phyloP scores from a whole-genome alignment of 2,329 filamentous ascomycete species.

The Capronia coronata region DNA sequence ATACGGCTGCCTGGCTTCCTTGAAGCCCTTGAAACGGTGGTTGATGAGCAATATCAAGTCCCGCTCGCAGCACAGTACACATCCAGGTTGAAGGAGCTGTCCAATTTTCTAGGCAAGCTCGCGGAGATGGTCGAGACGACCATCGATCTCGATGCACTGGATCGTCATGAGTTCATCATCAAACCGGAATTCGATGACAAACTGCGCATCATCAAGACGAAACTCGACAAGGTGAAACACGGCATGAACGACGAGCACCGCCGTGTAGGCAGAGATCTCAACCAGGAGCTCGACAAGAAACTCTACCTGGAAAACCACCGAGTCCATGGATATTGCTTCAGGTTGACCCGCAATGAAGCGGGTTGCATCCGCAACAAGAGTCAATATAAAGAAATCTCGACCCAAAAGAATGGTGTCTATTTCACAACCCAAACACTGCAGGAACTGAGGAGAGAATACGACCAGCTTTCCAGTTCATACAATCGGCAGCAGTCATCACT shows the following conservation, averaged over 20 bases:
- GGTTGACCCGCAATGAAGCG: conserved; percentile 82
- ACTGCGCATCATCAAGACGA: conserved; percentile 79
- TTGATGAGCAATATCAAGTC: conserved; percentile 89
- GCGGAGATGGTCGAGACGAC: conserved; percentile 99
- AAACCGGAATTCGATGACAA: conserved; percentile 95
- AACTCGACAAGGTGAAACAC: conserved; percentile 73
- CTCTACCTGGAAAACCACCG: conserved; percentile 95
- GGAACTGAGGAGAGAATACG: conserved; percentile 77
- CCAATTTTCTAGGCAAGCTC: conserved; percentile 72
- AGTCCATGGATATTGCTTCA: conserved; percentile 93
- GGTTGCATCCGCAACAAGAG: conserved; percentile 88
- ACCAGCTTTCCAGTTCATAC: conserved; percentile 90
- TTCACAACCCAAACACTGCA: conserved; percentile 85
- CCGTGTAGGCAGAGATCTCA: conserved; percentile 69
- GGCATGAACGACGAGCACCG: conserved; percentile 80
- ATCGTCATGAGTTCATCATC: conserved; percentile 97
- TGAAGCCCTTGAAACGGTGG: conserved; percentile 79
- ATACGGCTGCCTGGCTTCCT: conserved; percentile 89
- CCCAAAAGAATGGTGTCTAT: conserved; percentile 97
- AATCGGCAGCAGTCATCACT: conserved; percentile 88
- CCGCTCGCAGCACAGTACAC: conserved; percentile 85
- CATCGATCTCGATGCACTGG: conserved; percentile 87
- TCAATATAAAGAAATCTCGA: conserved; percentile 88
- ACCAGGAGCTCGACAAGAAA: conserved; percentile 95
- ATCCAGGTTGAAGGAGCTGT: conserved; percentile 67